Evolutionary conservation across 169 alveolate genomes (phyloP).

Genomic region (Plasmodium reichenowi): DNA sequence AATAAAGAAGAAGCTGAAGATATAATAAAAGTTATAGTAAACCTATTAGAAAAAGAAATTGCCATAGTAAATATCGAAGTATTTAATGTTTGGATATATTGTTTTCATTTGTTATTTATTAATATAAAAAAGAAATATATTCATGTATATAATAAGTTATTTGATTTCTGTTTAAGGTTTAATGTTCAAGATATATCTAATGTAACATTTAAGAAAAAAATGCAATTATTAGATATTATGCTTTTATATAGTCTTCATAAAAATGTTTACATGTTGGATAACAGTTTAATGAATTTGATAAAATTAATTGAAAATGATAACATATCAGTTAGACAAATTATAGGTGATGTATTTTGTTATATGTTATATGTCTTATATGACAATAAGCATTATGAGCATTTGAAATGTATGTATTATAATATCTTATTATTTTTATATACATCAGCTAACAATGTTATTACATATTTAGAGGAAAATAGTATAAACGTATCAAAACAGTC

Average conservation of each 20-base stretch:
- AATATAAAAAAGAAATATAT: slow-evolving; percentile 68
- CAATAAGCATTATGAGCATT: slow-evolving; percentile 37
- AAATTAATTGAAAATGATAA: slow-evolving; percentile 60
- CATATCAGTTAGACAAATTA: slow-evolving; percentile 52
- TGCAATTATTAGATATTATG: slow-evolving; percentile 52
- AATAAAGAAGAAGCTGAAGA: slow-evolving; percentile 19
- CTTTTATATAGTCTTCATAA: slow-evolving; percentile 66
- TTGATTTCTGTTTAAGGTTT: slow-evolving; percentile 49
- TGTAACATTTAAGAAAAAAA: slow-evolving; percentile 62
- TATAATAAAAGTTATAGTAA: slow-evolving; percentile 11
- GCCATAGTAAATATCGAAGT: slow-evolving; percentile 63
- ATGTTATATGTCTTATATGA: slow-evolving; percentile 52
- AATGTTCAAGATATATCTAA: slow-evolving; percentile 53
- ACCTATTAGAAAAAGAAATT: slow-evolving; percentile 56
- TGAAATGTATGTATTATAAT: slow-evolving; percentile 43
- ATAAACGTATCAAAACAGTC: slow-evolving; percentile 38
- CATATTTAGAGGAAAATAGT: slow-evolving; percentile 22
- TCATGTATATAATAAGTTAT: slow-evolving; percentile 35
- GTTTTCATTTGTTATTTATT: slow-evolving; percentile 63
- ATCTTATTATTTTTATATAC: slow-evolving; percentile 39
- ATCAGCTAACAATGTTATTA: slow-evolving; percentile 15
- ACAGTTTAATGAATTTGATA: slow-evolving; percentile 23
- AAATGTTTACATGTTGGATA: slow-evolving; percentile 39
- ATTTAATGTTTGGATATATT: slow-evolving; percentile 59
- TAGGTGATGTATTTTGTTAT: slow-evolving; percentile 43